phyloP scores from a whole-genome alignment of 2,329 filamentous ascomycete genomes.

The Didymella pinodella region DNA sequence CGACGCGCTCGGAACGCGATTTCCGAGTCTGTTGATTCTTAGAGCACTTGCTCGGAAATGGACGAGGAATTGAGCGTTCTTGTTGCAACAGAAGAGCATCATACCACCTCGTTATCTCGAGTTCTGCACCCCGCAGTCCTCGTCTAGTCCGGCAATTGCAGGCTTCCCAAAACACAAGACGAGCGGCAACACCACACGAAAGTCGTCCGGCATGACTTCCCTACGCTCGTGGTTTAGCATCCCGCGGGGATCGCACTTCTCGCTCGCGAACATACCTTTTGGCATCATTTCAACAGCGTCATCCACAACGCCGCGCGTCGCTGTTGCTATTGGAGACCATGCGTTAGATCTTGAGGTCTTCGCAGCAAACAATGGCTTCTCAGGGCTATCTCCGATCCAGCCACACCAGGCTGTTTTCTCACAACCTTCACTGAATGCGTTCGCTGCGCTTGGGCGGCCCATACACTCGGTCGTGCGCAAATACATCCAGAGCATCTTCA shows the following conservation, averaged over 20 bases:
- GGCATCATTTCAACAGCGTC: slow-evolving; percentile 75
- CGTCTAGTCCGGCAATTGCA: slow-evolving; percentile 3
- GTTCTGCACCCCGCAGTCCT: not conserved
- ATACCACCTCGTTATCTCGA: slow-evolving; percentile 5
- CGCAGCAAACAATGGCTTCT: slow-evolving; percentile 66
- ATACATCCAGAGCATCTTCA: slow-evolving; percentile 73
- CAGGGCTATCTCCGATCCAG: slow-evolving; percentile 63
- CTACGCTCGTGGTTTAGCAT: slow-evolving; percentile 66
- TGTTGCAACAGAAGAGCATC: slow-evolving; percentile 2
- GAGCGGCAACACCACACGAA: not conserved
- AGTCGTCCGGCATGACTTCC: slow-evolving; percentile 40
- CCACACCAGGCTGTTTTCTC: slow-evolving; percentile 69
- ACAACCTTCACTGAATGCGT: slow-evolving; percentile 72
- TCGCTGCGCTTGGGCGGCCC: slow-evolving; percentile 74
- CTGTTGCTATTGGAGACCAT: slow-evolving; percentile 75
- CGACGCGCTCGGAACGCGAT: slow-evolving; percentile 21
- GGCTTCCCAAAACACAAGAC: not conserved
- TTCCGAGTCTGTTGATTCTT: slow-evolving; percentile 20
- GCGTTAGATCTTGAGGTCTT: slow-evolving; percentile 74
- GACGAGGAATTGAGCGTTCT: slow-evolving; percentile 5
- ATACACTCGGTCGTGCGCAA: slow-evolving; percentile 73
- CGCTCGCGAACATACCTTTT: slow-evolving; percentile 82
- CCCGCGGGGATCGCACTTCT: slow-evolving; percentile 71
- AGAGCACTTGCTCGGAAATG: slow-evolving; percentile 11
- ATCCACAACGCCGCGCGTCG: slow-evolving; percentile 66